A percentile compares a stretch with the other conserved stretches of the same genome.
These are phyloP conservation scores for Ophiocordyceps camponoti-saundersi DNA, from an alignment of 2,329 filamentous ascomycete genomes.

Conservation along the genomic window DNA sequence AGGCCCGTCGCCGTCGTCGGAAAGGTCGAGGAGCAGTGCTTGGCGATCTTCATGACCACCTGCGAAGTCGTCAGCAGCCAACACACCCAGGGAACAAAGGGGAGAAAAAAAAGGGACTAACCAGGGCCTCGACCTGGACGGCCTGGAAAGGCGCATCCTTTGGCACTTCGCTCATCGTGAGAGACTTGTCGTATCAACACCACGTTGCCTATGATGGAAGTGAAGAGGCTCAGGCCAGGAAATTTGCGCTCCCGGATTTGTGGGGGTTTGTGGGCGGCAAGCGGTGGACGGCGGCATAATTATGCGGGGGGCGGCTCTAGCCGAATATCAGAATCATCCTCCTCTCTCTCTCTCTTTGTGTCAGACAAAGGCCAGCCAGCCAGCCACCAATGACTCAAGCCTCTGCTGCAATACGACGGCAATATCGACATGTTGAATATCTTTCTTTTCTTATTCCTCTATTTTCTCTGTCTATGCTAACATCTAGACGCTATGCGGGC, in stretches of 20 bases:
- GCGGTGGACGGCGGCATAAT: background rate
- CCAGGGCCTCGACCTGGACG: slow-evolving; percentile 89
- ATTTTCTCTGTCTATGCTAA: no score
- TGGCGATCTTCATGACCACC: slow-evolving; percentile 97
- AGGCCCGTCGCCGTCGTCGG: slow-evolving; percentile 80
- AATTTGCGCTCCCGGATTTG: background rate
- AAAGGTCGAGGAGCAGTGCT: slow-evolving; percentile 78
- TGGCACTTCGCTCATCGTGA: slow-evolving; percentile 38
- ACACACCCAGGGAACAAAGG: slow-evolving; percentile 13
- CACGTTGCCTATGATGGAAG: background rate
- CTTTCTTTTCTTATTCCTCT: no score
- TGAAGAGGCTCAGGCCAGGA: background rate
- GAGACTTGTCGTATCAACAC: background rate
- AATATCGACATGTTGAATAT: no score
- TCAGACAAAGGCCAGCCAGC: no score
- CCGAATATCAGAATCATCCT: no score
- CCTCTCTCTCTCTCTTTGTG: no score
- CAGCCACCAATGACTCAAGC: no score
- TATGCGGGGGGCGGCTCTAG: background rate
- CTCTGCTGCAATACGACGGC: no score
- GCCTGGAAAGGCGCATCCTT: slow-evolving; percentile 64
- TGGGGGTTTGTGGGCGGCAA: background rate
- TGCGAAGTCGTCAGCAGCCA: slow-evolving; percentile 15
- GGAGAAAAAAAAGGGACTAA: slow-evolving; percentile 29
- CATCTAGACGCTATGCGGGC: no score